Conservation (phyloP, 2,329 filamentous ascomycete genomes). For the Apiospora arundinis region DNA sequence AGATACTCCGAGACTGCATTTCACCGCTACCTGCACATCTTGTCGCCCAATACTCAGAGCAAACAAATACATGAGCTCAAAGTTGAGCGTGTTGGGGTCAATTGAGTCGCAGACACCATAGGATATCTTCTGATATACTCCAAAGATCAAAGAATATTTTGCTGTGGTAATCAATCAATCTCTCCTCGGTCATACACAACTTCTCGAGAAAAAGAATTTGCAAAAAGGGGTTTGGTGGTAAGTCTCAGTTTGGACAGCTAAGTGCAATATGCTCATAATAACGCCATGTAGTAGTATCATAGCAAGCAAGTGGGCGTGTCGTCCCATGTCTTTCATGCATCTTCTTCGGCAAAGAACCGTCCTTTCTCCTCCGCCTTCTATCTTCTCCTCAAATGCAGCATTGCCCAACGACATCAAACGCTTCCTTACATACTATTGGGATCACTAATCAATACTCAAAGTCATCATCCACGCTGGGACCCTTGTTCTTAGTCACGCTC, state of each 20-base stretch:
- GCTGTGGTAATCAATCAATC: not conserved
- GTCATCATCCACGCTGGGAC: slow-evolving; percentile 89
- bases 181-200: not conserved
- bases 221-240: not conserved
- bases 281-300: slow-evolving; percentile 8
- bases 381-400: not conserved
- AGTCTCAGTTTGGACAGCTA: not conserved
- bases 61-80: not conserved
- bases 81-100: not conserved
- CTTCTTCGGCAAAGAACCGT: not conserved
- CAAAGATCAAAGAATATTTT: not conserved
- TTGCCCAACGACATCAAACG: not conserved
- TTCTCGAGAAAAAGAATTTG: no score
- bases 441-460: slow-evolving; percentile 79
- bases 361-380: not conserved
- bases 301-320: not conserved
- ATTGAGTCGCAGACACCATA: not conserved
- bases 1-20: not conserved
- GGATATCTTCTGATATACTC: not conserved
- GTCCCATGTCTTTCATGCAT: not conserved
- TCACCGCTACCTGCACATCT: not conserved
- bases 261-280: slow-evolving; percentile 14
- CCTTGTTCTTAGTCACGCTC: slow-evolving; percentile 84
- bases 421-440: not conserved
- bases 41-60: not conserved